These are phyloP conservation scores for Arabidopsis arenosa DNA, from an alignment of 345 rosid species.

Conservation along the genomic window DNA sequence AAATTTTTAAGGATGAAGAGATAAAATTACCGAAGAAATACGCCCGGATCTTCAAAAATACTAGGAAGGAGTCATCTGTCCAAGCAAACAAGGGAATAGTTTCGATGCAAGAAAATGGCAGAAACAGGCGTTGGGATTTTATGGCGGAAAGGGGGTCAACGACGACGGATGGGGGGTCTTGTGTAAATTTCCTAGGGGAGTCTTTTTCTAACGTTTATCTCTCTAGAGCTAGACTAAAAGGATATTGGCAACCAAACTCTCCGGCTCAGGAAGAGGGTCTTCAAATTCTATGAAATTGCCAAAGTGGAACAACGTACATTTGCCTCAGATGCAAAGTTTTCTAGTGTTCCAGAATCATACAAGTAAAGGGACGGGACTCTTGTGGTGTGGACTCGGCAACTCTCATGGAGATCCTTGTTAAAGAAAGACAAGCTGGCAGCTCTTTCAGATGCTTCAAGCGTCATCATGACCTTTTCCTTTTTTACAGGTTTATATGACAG, in stretches of 20 bases:
- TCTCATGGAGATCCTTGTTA: no score
- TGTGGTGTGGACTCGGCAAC: background rate
- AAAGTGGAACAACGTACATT: background rate
- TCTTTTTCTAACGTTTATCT: background rate
- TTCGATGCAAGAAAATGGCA: conserved; percentile 21
- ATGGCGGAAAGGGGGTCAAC: conserved; percentile 33
- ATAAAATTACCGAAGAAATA: conserved; percentile 10
- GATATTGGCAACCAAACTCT: conserved; percentile 12
- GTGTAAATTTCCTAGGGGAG: conserved; percentile 15
- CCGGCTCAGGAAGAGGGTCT: background rate
- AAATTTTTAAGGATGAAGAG: background rate
- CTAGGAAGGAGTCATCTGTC: conserved; percentile 1
- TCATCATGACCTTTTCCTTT: no score
- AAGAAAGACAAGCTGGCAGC: background rate
- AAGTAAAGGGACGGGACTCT: no score
- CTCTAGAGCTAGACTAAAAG: background rate
- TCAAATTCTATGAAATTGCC: background rate
- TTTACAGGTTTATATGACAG: background rate
- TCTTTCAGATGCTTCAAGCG: background rate
- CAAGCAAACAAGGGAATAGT: conserved; percentile 13
- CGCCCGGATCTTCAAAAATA: conserved; percentile 8
- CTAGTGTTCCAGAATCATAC: background rate
- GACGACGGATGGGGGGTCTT: conserved; percentile 13
- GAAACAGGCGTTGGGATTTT: background rate
- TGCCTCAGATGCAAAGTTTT: background rate